Percentiles rank a stretch among this genome's conserved stretches.
Evolutionary conservation across 75 land plant species (phyloP).

Genomic region (Larix kaempferi): DNA sequence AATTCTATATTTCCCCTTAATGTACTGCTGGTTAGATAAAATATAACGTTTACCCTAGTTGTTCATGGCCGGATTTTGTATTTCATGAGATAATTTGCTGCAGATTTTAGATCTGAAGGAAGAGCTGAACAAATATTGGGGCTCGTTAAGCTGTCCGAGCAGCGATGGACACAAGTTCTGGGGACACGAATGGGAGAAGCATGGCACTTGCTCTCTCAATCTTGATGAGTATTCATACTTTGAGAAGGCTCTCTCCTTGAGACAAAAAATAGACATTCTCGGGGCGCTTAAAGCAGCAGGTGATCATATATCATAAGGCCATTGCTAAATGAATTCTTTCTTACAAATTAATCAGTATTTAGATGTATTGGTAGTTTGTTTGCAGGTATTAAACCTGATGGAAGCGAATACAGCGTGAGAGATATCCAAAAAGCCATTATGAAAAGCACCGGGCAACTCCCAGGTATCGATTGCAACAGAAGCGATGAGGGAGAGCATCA

Average conservation of each 20-base stretch:
- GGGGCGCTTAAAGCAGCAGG: slow-evolving; percentile 24
- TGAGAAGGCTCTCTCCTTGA: slow-evolving; percentile 16
- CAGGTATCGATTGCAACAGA: slow-evolving; percentile 37
- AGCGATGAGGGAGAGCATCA: slow-evolving; percentile 20
- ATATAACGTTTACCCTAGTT: too few species aligned
- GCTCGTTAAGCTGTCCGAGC: slow-evolving; percentile 37
- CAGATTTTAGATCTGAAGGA: slow-evolving; percentile 21
- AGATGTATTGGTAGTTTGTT: neutral
- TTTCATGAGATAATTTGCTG: neutral
- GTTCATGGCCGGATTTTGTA: too few species aligned
- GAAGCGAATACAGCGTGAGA: slow-evolving; percentile 14
- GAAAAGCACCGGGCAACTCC: slow-evolving; percentile 15
- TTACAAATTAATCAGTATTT: neutral
- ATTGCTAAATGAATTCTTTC: neutral
- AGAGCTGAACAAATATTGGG: slow-evolving; percentile 39
- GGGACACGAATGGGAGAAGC: slow-evolving; percentile 54
- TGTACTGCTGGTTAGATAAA: too few species aligned
- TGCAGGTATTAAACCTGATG: slow-evolving; percentile 12
- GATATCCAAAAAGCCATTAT: slow-evolving; percentile 21
- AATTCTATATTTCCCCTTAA: too few species aligned
- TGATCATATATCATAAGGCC: neutral
- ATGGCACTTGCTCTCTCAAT: slow-evolving; percentile 45
- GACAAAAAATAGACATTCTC: slow-evolving; percentile 19
- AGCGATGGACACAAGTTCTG: slow-evolving; percentile 36
- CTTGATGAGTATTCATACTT: slow-evolving; percentile 29